Evolutionary conservation across 345 rosid genomes (phyloP).

Genomic region (Brassica cretica): DNA sequence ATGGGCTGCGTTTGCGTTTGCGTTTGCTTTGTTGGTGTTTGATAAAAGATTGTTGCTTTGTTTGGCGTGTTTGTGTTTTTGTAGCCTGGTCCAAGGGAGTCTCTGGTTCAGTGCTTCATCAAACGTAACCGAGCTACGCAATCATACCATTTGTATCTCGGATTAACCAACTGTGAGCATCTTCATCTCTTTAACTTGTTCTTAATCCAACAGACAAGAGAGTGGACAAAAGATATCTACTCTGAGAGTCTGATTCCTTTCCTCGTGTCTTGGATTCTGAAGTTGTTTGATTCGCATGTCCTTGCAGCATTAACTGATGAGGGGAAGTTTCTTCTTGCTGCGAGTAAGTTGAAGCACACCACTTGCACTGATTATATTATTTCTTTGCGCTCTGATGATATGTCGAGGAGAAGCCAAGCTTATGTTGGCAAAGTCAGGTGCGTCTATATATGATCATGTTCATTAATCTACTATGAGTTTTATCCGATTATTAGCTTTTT

Average conservation of each 20-base stretch:
- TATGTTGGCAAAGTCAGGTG: conserved; percentile 85
- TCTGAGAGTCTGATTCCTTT: background rate
- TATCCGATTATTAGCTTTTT: conserved; percentile 6
- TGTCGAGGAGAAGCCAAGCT: conserved; percentile 71
- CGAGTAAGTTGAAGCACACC: conserved; percentile 67
- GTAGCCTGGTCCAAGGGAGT: conserved; percentile 81
- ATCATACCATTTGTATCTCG: conserved; percentile 60
- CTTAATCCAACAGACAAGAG: background rate
- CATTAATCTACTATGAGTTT: background rate
- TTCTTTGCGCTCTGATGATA: conserved; percentile 65
- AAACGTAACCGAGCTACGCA: conserved; percentile 56
- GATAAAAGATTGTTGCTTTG: background rate
- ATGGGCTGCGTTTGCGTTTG: conserved; percentile 30
- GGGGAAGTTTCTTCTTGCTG: conserved; percentile 89
- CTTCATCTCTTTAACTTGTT: background rate
- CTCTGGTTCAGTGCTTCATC: conserved; percentile 63
- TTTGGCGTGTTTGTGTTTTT: conserved; percentile 13
- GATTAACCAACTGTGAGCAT: conserved; percentile 62
- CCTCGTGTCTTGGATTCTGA: background rate
- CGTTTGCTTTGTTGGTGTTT: background rate
- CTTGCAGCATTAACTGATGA: conserved; percentile 74
- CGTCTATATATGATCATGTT: background rate
- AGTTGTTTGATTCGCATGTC: background rate
- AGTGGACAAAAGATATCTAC: background rate
- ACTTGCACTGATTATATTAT: conserved; percentile 85